phyloP scores from a whole-genome alignment of 352 stramenopile species.

The Phytophthora cryptogea region DNA sequence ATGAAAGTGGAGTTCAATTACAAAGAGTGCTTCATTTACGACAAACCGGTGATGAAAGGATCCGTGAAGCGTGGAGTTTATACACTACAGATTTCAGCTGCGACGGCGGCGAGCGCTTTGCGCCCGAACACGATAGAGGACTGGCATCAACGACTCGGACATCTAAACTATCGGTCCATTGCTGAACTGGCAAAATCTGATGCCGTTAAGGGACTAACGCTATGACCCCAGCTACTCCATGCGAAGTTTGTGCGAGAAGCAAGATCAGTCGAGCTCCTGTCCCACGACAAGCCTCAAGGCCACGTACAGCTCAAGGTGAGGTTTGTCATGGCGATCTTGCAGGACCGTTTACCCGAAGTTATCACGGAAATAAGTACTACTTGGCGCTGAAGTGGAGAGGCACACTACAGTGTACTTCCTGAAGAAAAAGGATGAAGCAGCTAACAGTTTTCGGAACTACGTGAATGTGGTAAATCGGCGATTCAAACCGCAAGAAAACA shows the following conservation, averaged over 20 bases:
- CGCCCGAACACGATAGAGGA: conserved; percentile 3
- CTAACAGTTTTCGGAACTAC: background rate
- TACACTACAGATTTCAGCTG: background rate
- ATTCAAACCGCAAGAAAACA: background rate
- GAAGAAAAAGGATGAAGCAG: background rate
- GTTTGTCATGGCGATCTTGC: conserved; percentile 8
- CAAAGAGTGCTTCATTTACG: conserved; percentile 9
- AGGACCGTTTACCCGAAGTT: background rate
- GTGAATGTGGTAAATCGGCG: background rate
- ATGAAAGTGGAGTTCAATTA: conserved; percentile 14
- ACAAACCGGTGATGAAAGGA: conserved; percentile 1
- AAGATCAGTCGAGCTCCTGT: background rate
- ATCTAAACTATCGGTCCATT: background rate
- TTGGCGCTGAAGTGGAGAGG: background rate
- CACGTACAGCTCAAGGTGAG: background rate
- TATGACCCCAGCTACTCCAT: background rate
- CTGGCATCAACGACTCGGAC: background rate
- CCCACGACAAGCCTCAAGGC: background rate
- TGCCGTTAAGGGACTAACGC: background rate
- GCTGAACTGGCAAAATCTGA: background rate
- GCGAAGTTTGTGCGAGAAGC: background rate
- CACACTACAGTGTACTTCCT: conserved; percentile 1
- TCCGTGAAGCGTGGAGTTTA: background rate
- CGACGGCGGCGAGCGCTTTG: background rate
- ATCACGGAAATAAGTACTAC: background rate